Percentiles rank a stretch among this genome's conserved stretches.
Conservation (phyloP, 805 yeast species). For the Candida insectalens region DNA sequence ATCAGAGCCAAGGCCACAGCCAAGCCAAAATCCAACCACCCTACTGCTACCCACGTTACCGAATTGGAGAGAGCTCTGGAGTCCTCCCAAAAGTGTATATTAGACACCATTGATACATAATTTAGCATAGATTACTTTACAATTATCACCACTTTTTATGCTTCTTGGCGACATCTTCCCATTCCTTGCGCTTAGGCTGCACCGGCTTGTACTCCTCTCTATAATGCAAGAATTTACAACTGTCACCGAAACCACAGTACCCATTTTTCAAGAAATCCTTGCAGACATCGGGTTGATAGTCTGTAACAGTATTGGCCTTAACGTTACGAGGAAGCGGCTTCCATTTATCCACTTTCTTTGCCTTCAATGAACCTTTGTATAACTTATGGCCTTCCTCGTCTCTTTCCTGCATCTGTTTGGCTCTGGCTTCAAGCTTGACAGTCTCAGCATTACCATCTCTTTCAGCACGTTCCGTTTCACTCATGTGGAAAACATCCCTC, state of each 20-base stretch:
- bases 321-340: slow-evolving; percentile 34
- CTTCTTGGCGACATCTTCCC: slow-evolving; percentile 41
- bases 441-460: slow-evolving; percentile 1
- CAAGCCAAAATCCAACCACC: no score
- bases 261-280: slow-evolving; percentile 89
- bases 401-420: not conserved
- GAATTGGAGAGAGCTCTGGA: no score
- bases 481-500: no score
- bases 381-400: slow-evolving; percentile 14
- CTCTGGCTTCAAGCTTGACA: not conserved
- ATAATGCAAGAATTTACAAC: slow-evolving; percentile 88
- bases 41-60: no score
- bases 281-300: slow-evolving; percentile 90
- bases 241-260: slow-evolving; percentile 94
- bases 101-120: slow-evolving; percentile 4
- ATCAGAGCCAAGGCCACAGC: no score
- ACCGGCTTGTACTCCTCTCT: slow-evolving; percentile 71
- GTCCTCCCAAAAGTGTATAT: slow-evolving; percentile 3
- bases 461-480: not conserved
- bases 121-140: not conserved
- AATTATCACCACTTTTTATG: slow-evolving; percentile 12
- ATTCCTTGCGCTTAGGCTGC: slow-evolving; percentile 36
- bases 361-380: slow-evolving; percentile 20
- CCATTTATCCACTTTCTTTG: slow-evolving; percentile 6
- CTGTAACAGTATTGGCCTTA: slow-evolving; percentile 59